phyloP scores from a whole-genome alignment of 768 basidiomycete species.

The Tylopilus plumbeoviolaceoides region DNA sequence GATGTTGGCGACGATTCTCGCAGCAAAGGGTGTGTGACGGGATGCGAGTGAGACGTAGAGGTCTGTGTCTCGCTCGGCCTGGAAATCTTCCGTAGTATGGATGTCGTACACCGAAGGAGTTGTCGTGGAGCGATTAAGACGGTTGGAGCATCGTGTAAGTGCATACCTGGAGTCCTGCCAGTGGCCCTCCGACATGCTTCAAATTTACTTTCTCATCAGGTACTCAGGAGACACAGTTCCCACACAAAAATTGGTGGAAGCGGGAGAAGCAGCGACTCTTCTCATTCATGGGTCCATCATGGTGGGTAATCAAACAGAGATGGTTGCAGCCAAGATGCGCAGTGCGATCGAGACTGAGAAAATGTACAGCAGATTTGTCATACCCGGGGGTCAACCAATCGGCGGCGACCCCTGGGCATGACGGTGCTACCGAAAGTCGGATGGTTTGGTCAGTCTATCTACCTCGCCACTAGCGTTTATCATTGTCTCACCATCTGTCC shows the following conservation, averaged over 20 bases:
- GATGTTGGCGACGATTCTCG: slow-evolving; percentile 90
- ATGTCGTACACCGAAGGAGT: slow-evolving; percentile 67
- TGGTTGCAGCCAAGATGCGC: slow-evolving; percentile 82
- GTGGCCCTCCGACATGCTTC: not conserved
- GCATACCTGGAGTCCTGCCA: too few species aligned
- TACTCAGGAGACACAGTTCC: too few species aligned
- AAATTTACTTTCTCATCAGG: not conserved
- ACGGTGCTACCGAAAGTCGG: too few species aligned
- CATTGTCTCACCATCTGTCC: too few species aligned
- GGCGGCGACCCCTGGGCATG: too few species aligned
- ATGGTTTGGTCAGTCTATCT: too few species aligned
- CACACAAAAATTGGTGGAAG: slow-evolving; percentile 59
- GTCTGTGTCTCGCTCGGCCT: slow-evolving; percentile 57
- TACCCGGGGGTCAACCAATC: too few species aligned
- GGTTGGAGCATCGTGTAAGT: slow-evolving; percentile 46
- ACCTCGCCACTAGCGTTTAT: too few species aligned
- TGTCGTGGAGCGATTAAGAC: slow-evolving; percentile 68
- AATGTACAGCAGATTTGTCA: too few species aligned
- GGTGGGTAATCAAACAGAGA: slow-evolving; percentile 74
- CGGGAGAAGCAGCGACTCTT: slow-evolving; percentile 66
- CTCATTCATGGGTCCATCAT: slow-evolving; percentile 95
- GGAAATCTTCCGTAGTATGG: slow-evolving; percentile 57
- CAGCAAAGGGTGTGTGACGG: slow-evolving; percentile 97
- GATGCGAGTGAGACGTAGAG: too few species aligned
- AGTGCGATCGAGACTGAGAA: slow-evolving; percentile 78